phyloP scores from a whole-genome alignment of 2,329 filamentous ascomycete species.

The Elsinoe fawcettii region DNA sequence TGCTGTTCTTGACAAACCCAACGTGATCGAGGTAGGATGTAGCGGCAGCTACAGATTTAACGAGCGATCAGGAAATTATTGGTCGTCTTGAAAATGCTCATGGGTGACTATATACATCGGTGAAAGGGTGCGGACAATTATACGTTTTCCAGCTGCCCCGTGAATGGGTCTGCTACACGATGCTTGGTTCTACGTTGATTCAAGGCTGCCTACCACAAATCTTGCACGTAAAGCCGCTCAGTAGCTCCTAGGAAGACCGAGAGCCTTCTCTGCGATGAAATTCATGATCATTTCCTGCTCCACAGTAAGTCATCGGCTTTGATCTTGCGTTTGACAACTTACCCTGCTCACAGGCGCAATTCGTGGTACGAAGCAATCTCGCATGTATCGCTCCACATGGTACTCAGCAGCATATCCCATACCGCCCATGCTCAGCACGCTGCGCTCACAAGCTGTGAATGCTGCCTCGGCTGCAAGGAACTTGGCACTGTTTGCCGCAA shows the following conservation, averaged over 20 bases:
- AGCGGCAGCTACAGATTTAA: too few species aligned
- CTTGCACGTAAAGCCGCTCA: slow-evolving; percentile 30
- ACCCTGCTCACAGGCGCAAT: slow-evolving; percentile 53
- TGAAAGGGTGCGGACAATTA: too few species aligned
- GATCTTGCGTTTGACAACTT: slow-evolving; percentile 20
- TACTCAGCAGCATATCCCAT: slow-evolving; percentile 59
- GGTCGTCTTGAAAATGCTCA: too few species aligned
- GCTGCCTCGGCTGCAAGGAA: slow-evolving; percentile 54
- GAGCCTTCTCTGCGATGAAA: slow-evolving; percentile 60
- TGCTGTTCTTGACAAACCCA: too few species aligned
- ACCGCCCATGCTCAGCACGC: slow-evolving; percentile 51
- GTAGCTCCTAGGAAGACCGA: slow-evolving; percentile 62
- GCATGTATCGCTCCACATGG: slow-evolving; percentile 53
- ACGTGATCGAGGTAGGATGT: too few species aligned
- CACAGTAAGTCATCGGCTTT: slow-evolving; percentile 12
- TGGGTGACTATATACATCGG: too few species aligned
- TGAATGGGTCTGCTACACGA: too few species aligned
- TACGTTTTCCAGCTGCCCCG: too few species aligned
- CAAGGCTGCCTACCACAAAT: too few species aligned
- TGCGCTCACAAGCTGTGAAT: slow-evolving; percentile 52
- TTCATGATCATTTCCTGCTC: slow-evolving; percentile 66
- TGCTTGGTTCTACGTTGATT: too few species aligned
- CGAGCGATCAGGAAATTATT: too few species aligned
- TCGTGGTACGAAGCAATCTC: slow-evolving; percentile 52
- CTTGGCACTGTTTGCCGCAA: slow-evolving; percentile 51